These are phyloP conservation scores for Xylaria flabelliformis DNA, from an alignment of 495 filamentous ascomycete genomes.

Conservation along the genomic window DNA sequence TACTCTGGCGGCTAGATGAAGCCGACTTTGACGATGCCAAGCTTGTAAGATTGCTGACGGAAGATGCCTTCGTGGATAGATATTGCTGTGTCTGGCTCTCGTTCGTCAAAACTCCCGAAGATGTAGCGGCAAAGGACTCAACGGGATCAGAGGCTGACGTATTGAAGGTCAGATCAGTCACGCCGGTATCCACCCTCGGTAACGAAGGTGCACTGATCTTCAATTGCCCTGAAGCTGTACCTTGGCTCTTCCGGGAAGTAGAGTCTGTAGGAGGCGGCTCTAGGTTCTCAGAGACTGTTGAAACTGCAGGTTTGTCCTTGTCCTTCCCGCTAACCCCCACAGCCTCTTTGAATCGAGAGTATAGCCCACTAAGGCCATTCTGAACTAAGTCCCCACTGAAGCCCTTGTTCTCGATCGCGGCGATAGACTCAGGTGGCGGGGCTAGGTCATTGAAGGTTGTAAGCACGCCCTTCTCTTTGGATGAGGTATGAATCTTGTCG, in stretches of 20 bases:
- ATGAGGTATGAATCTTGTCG: slow-evolving; percentile 82
- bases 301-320: slow-evolving; percentile 44
- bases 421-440: slow-evolving; percentile 59
- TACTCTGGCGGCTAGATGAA: slow-evolving; percentile 52
- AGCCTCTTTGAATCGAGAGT: slow-evolving; percentile 78
- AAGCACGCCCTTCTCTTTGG: slow-evolving; percentile 77
- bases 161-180: slow-evolving; percentile 45
- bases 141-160: slow-evolving; percentile 46
- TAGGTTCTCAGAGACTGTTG: slow-evolving; percentile 29
- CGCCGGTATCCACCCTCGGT: slow-evolving; percentile 43
- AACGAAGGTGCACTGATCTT: slow-evolving; percentile 46
- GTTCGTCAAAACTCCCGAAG: slow-evolving; percentile 42
- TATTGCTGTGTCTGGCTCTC: slow-evolving; percentile 47
- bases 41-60: slow-evolving; percentile 57
- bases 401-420: slow-evolving; percentile 68
- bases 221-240: slow-evolving; percentile 45
- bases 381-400: slow-evolving; percentile 74
- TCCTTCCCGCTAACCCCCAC: slow-evolving; percentile 72
- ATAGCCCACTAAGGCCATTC: slow-evolving; percentile 83
- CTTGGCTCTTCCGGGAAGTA: slow-evolving; percentile 45
- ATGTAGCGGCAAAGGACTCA: slow-evolving; percentile 44
- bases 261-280: slow-evolving; percentile 50
- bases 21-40: slow-evolving; percentile 56
- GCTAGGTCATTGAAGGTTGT: slow-evolving; percentile 91
- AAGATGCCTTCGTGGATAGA: slow-evolving; percentile 62